Conservation (phyloP, 1,284 basidiomycete genomes). For the Cerrena zonata region DNA sequence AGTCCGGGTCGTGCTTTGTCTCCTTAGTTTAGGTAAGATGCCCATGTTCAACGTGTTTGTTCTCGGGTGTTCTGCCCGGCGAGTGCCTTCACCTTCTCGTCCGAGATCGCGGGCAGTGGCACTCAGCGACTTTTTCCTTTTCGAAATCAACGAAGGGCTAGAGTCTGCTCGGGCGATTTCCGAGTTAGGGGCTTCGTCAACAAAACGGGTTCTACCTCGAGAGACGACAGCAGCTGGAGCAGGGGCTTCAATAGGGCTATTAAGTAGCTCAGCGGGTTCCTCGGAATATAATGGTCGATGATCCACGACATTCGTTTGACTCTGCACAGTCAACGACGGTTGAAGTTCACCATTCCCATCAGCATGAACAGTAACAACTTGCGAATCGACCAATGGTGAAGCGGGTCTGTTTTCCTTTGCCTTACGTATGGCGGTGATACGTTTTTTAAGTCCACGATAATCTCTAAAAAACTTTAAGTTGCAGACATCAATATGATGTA, state of each 20-base stretch:
- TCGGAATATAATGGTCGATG: background rate
- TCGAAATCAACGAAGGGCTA: background rate
- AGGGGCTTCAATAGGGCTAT: background rate
- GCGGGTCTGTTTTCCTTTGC: conserved; percentile 24
- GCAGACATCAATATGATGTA: background rate
- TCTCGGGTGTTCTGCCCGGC: background rate
- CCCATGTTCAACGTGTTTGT: conserved; percentile 15
- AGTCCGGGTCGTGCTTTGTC: conserved; percentile 2
- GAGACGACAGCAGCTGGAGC: background rate
- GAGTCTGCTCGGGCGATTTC: background rate
- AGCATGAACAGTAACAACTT: conserved; percentile 7
- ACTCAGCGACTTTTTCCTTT: no score
- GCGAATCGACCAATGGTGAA: conserved; percentile 8
- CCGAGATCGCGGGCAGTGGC: background rate
- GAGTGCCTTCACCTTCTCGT: background rate
- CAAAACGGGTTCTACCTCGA: background rate
- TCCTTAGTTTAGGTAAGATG: conserved; percentile 10
- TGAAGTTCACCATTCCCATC: background rate
- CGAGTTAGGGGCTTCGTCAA: background rate
- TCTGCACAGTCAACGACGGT: background rate
- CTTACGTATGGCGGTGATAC: conserved; percentile 52
- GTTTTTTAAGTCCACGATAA: conserved; percentile 67
- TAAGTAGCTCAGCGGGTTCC: background rate
- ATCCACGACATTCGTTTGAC: background rate
- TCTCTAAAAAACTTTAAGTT: conserved; percentile 43